Base-by-base conservation (phyloP, 331 rosid species). In the Malus hybrid region DNA sequence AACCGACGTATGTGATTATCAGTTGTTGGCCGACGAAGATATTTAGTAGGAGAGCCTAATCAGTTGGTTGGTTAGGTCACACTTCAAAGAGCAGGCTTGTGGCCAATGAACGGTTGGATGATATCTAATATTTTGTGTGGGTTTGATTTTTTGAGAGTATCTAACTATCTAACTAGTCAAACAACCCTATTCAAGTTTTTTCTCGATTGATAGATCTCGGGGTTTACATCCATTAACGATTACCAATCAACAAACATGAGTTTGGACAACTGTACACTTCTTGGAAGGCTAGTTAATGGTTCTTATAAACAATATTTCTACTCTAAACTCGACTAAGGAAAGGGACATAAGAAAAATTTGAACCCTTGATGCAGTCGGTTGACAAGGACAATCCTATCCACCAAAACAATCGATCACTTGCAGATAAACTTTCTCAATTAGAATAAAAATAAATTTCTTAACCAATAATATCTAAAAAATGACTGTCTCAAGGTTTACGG, bases 331-430 rank as follows among this genome's bases (percentile, higher is more conserved):
- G 8, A 5, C 8, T 50, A 2, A 50, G 56, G 9, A 15, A 0
- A 50, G n/a, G 3, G 4, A 3, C 19, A 50, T 5, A 0, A 0
- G 1, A 0, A 50, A 50, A 0, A 15, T 15, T 50, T 6, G 1
- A 50, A 50, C 20, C 56, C 56, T 50, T 16, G 56, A 16, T 16
- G 56, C 9, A 16, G 0, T 50, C 10, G 4, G 1, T 50, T 6
- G 20, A 50, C 9, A 1, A 50, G 56, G 0, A 2, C 1, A 50
- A 50, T 50, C 9, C 0, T 16, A 50, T 50, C 9, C n/a, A 50
- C 0, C 1, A 0, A 0, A 0, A 50, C n/a, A 50, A 50, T 16
- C 4, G 20, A 50, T 16, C 56, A 6, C 56, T 50, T 50, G n/a
- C 0, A 16, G n/a, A 50, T 50, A 50, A 50, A 56, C 6, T 56